These are phyloP conservation scores for Tricholoma sp. DNA, from an alignment of 768 basidiomycete species.

Conservation along the genomic window DNA sequence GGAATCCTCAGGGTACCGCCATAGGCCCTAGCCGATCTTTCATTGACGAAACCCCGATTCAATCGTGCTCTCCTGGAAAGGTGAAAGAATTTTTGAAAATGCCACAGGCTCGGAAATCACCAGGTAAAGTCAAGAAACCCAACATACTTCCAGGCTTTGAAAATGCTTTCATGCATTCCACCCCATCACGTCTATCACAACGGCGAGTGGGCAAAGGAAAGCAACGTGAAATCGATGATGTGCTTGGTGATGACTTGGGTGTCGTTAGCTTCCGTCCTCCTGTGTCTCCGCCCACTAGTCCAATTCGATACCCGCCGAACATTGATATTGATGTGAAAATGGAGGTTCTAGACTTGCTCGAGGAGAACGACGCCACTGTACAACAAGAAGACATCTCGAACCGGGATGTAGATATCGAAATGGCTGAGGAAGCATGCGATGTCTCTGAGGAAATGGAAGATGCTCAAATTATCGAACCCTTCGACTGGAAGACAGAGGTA, in stretches of 20 bases:
- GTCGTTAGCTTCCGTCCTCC: conserved; percentile 13
- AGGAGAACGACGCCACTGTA: neutral
- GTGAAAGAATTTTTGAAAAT: conserved; percentile 20
- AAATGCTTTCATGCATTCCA: conserved; percentile 44
- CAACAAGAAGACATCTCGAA: neutral
- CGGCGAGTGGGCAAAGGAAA: conserved; percentile 19
- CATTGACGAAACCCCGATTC: conserved; percentile 32
- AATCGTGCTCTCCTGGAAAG: conserved; percentile 13
- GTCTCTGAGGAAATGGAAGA: conserved; percentile 17
- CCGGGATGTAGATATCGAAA: neutral
- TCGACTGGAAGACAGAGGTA: conserved; percentile 57
- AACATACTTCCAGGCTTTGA: conserved; percentile 47
- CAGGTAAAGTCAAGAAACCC: conserved; percentile 25
- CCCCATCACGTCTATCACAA: conserved; percentile 26
- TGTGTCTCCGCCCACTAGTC: conserved; percentile 16
- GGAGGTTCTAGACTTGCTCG: neutral
- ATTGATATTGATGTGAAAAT: conserved; percentile 31
- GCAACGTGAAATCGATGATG: neutral
- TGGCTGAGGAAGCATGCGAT: neutral
- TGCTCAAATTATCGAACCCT: conserved; percentile 29
- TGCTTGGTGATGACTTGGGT: conserved; percentile 2
- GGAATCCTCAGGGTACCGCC: conserved; percentile 22
- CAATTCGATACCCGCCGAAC: conserved; percentile 16
- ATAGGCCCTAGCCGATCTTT: conserved; percentile 20
- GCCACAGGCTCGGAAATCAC: conserved; percentile 23